Evolutionary conservation across 2,329 filamentous ascomycete genomes (phyloP).

Genomic region (Chaetomiaceae sp.): DNA sequence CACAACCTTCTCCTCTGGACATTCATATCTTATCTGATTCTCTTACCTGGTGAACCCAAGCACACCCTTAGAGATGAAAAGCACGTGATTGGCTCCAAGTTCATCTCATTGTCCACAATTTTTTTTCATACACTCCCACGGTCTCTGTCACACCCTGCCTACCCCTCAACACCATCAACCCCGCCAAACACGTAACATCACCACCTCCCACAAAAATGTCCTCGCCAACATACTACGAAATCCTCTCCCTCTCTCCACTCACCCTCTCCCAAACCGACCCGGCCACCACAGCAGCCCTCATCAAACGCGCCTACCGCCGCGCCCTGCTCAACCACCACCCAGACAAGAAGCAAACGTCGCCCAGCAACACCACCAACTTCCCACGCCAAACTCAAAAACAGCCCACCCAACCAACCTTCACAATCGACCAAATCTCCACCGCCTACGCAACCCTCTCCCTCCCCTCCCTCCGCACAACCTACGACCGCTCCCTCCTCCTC

Average conservation of each 20-base stretch:
- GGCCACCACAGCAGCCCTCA: slow-evolving; percentile 34
- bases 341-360: slow-evolving; percentile 48
- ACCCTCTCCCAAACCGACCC: slow-evolving; percentile 42
- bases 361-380: not conserved
- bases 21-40: not conserved
- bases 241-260: slow-evolving; percentile 51
- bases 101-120: not conserved
- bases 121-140: not conserved
- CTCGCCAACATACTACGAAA: slow-evolving; percentile 51
- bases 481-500: slow-evolving; percentile 47
- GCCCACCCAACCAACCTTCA: slow-evolving; percentile 32
- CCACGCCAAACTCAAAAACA: not conserved
- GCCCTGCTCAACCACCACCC: slow-evolving; percentile 63
- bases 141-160: not conserved
- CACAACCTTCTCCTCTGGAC: not conserved
- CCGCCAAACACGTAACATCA: not conserved
- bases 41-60: not conserved
- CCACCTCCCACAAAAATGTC: not conserved
- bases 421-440: slow-evolving; percentile 59
- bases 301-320: slow-evolving; percentile 61
- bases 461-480: slow-evolving; percentile 44
- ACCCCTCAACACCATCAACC: not conserved
- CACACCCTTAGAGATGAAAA: not conserved
- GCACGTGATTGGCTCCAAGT: slow-evolving; percentile 9
- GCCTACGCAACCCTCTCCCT: slow-evolving; percentile 55